Evolutionary conservation across 1,284 basidiomycete species (phyloP).

Genomic region (Ceratobasidium sp.): DNA sequence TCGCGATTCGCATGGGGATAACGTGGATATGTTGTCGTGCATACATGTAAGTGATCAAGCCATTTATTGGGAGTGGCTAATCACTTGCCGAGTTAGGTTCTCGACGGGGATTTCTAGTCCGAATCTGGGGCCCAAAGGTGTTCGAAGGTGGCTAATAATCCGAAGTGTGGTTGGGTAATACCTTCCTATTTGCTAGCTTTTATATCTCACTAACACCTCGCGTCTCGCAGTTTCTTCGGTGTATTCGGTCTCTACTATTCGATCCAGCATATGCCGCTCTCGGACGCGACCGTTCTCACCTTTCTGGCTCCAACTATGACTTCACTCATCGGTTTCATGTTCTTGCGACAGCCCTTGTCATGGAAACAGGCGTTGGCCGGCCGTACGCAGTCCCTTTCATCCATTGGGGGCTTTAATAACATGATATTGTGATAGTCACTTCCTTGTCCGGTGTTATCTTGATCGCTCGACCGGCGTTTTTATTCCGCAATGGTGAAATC

Average conservation of each 20-base stretch:
- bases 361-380: conserved; percentile 58
- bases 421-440: conserved; percentile 41
- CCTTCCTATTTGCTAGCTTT: not conserved
- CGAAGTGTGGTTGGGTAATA: conserved; percentile 40
- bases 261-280: conserved; percentile 42
- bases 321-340: conserved; percentile 67
- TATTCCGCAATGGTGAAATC: conserved; percentile 10
- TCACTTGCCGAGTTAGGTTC: not conserved
- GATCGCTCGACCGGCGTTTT: conserved; percentile 45
- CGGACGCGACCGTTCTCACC: conserved; percentile 40
- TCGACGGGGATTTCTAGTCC: conserved; percentile 24
- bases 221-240: conserved; percentile 37
- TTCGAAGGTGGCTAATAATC: conserved; percentile 37
- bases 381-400: conserved; percentile 26
- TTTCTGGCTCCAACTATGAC: conserved; percentile 69
- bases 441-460: conserved; percentile 54
- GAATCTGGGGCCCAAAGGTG: conserved; percentile 39
- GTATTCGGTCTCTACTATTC: conserved; percentile 42
- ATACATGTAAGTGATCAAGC: conserved; percentile 10
- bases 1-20: conserved; percentile 20
- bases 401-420: not conserved
- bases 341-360: conserved; percentile 71
- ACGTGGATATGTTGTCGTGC: conserved; percentile 23
- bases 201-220: not conserved
- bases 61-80: not conserved